Conservation (phyloP, 768 basidiomycete genomes). For the Auricularia sp. region DNA sequence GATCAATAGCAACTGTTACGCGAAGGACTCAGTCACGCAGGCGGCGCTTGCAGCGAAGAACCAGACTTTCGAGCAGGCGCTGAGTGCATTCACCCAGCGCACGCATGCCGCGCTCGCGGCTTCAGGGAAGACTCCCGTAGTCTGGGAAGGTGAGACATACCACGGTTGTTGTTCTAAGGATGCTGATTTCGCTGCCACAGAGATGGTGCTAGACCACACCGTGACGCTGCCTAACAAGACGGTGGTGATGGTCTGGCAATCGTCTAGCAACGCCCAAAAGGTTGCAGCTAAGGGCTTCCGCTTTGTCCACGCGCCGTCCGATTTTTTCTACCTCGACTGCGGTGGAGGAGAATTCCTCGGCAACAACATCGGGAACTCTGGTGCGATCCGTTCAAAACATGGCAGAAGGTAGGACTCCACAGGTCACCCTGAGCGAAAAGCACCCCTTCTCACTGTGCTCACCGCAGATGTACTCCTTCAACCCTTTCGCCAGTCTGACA, state of each 20-base stretch:
- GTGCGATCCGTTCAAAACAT: conserved; percentile 75
- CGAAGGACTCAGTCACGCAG: conserved; percentile 50
- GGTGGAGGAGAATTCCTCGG: conserved; percentile 68
- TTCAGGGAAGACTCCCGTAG: conserved; percentile 63
- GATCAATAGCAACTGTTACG: conserved; percentile 58
- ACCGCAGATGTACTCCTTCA: conserved; percentile 52
- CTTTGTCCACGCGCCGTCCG: conserved; percentile 59
- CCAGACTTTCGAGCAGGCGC: conserved; percentile 51
- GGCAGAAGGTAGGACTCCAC: conserved; percentile 47
- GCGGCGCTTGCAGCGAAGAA: conserved; percentile 38
- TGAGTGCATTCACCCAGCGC: conserved; percentile 49
- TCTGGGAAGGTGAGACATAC: conserved; percentile 46
- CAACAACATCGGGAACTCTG: conserved; percentile 44
- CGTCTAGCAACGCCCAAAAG: conserved; percentile 45
- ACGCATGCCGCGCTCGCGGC: conserved; percentile 47
- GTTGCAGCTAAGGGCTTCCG: conserved; percentile 53
- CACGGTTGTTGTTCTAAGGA: no score
- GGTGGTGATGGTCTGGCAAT: conserved; percentile 65
- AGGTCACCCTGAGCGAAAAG: background rate
- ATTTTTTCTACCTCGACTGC: conserved; percentile 78
- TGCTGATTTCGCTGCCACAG: conserved; percentile 14
- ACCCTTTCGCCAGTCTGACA: conserved; percentile 51
- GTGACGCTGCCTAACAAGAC: conserved; percentile 41
- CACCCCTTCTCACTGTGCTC: conserved; percentile 14
- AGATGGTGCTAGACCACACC: conserved; percentile 47